Base-by-base conservation (phyloP, 2,329 filamentous ascomycete genomes). In the Colletotrichum agaves region DNA sequence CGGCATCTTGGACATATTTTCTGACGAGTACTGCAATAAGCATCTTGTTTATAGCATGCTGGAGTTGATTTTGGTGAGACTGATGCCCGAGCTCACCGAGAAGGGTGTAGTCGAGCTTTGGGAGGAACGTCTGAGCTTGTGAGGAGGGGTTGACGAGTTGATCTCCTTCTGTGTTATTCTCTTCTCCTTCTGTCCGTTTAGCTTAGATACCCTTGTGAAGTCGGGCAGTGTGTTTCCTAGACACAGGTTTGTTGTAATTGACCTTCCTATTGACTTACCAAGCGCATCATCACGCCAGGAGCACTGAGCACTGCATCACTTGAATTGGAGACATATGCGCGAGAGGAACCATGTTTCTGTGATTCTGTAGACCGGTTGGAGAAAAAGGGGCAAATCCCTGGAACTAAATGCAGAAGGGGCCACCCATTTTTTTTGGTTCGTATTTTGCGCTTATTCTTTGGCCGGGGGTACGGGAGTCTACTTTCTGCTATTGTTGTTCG, bases 21-120 rank as follows among this genome's bases (percentile, higher is more conserved):
- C 87, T 15, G 94, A 98, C 78, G 84, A 87, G 58, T 97, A 97
- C 80, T 91, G 94, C 80, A 99, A 99, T 80, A 97, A 94, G 81
- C 94, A 98, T 80, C 82, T 98, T 35, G 82, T 97, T 72, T 97
- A 97, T 75, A 85, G 88, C 49, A 84, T 96, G 53, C 81, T 98
- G 37, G 96, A 99, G 80, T 80, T 95, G 65, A 77, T 97, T 2
- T 83, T 98, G n/a, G 87, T 93, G 63, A 88, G 91, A 71, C 79
- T 98, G 69, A 87, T 97, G 75, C 96, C 96, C 4, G 96, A 99
- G 80, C 78, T 98, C 73, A 85, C 85, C 61, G 91, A 93, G 73
- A 89, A 88, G 76, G 88, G 89, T 41, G 86, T 93, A 33, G 83
- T 84, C 62, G 92, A 93, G 74, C 79, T 97, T 63, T 88, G 92